Evolutionary conservation across 1,284 basidiomycete species (phyloP), one percentile per base, ranked within the genome.

Genomic region (Ganoderma meredithae): DNA sequence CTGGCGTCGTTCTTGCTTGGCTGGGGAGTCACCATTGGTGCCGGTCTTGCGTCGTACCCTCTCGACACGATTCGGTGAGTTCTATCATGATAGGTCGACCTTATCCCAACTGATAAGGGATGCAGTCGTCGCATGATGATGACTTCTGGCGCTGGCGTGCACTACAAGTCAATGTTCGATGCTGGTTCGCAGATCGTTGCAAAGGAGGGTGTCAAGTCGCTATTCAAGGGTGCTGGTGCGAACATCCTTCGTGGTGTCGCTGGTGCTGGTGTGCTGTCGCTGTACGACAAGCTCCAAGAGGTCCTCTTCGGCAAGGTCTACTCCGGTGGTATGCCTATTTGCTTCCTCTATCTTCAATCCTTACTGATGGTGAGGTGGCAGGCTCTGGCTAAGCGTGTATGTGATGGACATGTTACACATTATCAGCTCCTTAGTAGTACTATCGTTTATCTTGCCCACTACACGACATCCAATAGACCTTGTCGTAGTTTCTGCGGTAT

Each of bases 211-310:
- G 82, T 86, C 68, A 91, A 90, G 81, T 96, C 95, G 43, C 87
- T 97, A 78, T 96, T 96, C 90, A 95, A 95, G 89, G 95, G 94
- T 85, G 95, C 96, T 79, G 96, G 95, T 89, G 96, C 96, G 82
- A 97, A 98, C 88, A 96, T 97, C 76, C 94, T 98, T 78, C 96
- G 96, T 93, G 95, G 96, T 90, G 94, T 97, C 80, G 96, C 96
- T 78, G 96, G 96, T 86, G 96, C 96, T 83, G 96, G 96, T 95
- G 96, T 97, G 74, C 83, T 98, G 78, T 96, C 96, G 53, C 86
- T 97, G 71, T 96, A 96, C 83, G 95, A 97, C 90, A 94, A 96
- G 85, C 90, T 97, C 80, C 96, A 97, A 83, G 83, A 92, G 79
- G 79, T 96, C 76, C 83, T 96, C 85, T 97, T 97, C 84, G 95